A percentile compares a stretch with the other conserved stretches of the same genome.
Conservation (phyloP, 2,329 filamentous ascomycete species). For the Phialophora tarda region DNA sequence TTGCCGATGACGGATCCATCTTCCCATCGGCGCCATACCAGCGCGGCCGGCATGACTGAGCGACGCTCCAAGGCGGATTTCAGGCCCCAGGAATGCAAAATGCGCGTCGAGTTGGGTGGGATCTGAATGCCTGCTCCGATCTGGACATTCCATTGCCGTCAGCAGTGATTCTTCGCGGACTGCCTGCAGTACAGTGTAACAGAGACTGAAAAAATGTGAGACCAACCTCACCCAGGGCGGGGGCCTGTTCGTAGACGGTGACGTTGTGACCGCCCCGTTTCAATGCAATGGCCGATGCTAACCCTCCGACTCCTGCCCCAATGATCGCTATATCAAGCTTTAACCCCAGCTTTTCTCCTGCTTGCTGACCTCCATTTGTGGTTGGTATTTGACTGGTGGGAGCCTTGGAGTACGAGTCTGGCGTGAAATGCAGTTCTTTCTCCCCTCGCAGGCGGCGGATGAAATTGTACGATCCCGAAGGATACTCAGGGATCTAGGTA, state of each 20-base stretch:
- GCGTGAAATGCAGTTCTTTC: too few species aligned
- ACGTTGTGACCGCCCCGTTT: neutral
- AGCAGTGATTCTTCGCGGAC: too few species aligned
- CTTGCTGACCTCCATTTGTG: too few species aligned
- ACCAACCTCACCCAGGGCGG: constrained; percentile 12
- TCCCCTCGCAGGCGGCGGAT: too few species aligned
- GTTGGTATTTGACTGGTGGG: too few species aligned
- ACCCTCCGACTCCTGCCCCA: constrained; percentile 8
- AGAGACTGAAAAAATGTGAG: too few species aligned
- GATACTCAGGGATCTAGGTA: too few species aligned
- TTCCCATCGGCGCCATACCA: constrained; percentile 17
- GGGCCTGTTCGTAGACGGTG: constrained; percentile 9
- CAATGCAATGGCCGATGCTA: constrained; percentile 8
- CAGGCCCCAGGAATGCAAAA: constrained; percentile 39
- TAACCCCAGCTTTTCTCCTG: too few species aligned
- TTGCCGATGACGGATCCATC: constrained; percentile 15
- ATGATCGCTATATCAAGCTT: constrained; percentile 4
- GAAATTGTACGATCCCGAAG: too few species aligned
- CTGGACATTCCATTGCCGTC: too few species aligned
- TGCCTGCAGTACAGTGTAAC: too few species aligned
- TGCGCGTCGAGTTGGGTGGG: constrained; percentile 40
- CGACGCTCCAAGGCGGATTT: constrained; percentile 10
- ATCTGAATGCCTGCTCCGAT: constrained; percentile 42
- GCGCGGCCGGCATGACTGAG: constrained; percentile 2
- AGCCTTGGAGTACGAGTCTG: too few species aligned